These are phyloP conservation scores for Ananas comosus DNA, from an alignment of 176 grass and related monocot genomes.

Conservation along the genomic window DNA sequence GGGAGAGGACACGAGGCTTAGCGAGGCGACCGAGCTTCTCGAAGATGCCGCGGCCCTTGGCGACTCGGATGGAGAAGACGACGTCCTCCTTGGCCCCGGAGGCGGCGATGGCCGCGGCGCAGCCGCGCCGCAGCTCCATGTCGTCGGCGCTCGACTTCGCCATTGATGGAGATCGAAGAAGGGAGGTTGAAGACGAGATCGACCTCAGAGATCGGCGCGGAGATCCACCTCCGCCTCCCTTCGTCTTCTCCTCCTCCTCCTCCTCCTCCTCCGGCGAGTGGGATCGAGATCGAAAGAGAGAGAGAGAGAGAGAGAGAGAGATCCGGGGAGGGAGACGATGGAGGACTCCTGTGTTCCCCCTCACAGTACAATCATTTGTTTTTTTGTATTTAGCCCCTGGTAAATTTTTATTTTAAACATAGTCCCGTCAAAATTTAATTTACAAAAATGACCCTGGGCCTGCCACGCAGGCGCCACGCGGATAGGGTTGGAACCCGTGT, in stretches of 20 bases:
- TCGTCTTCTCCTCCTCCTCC: background rate
- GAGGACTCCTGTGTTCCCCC: background rate
- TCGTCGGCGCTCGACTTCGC: constrained; percentile 86
- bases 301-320: background rate
- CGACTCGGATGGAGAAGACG: constrained; percentile 82
- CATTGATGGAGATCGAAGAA: constrained; percentile 24
- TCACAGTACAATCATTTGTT: background rate
- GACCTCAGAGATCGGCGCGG: background rate
- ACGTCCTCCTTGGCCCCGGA: constrained; percentile 65
- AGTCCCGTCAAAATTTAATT: too few species aligned
- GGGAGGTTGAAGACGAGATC: background rate
- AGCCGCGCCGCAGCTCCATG: constrained; percentile 60
- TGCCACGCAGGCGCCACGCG: too few species aligned
- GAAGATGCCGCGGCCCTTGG: constrained; percentile 90
- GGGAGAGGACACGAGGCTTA: constrained; percentile 80
- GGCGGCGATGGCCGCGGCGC: constrained; percentile 57
- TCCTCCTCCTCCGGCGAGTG: background rate
- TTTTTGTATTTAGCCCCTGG: too few species aligned
- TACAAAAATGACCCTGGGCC: too few species aligned
- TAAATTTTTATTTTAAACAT: too few species aligned
- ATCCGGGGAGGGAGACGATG: background rate
- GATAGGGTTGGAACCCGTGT: too few species aligned
- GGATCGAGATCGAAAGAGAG: background rate
- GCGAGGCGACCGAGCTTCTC: constrained; percentile 96
- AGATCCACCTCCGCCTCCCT: background rate